Evolutionary conservation across 768 basidiomycete genomes (phyloP).

Genomic region (Lactarius deliciosus): DNA sequence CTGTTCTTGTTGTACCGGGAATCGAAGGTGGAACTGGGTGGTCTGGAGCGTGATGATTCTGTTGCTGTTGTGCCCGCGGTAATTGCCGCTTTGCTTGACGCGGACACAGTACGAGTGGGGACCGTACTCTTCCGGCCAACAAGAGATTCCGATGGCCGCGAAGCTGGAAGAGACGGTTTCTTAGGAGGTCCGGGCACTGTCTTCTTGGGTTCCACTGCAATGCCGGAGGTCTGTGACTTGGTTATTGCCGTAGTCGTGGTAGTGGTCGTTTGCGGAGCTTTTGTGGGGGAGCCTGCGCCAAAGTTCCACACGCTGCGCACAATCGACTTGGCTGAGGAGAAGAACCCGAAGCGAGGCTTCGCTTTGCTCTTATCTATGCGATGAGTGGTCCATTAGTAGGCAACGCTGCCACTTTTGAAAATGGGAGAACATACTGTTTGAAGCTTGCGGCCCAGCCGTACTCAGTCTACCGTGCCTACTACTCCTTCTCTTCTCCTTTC

Average conservation of each 20-base stretch:
- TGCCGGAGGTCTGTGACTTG: conserved; percentile 31
- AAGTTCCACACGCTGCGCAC: conserved; percentile 75
- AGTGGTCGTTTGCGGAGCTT: conserved; percentile 30
- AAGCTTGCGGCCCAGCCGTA: conserved; percentile 36
- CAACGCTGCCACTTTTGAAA: not conserved
- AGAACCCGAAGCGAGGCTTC: conserved; percentile 64
- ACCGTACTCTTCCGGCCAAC: conserved; percentile 5
- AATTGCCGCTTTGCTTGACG: conserved; percentile 14
- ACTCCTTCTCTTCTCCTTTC: conserved; percentile 67
- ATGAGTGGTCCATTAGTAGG: not conserved
- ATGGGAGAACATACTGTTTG: conserved; percentile 27
- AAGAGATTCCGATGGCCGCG: conserved; percentile 14
- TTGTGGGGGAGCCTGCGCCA: conserved; percentile 39
- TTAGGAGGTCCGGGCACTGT: conserved; percentile 7
- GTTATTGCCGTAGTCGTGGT: conserved; percentile 34
- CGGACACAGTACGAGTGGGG: conserved; percentile 11
- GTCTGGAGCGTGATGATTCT: conserved; percentile 28
- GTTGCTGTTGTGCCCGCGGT: conserved; percentile 20
- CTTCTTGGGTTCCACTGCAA: conserved; percentile 6
- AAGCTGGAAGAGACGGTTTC: conserved; percentile 20
- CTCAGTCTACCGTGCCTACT: conserved; percentile 44
- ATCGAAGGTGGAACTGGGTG: conserved; percentile 35
- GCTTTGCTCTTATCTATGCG: conserved; percentile 39
- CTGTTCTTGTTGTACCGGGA: conserved; percentile 16
- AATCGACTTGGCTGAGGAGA: conserved; percentile 65